A percentile compares a stretch with the other conserved stretches of the same genome.
Conservation (phyloP, 805 yeast species). For the Candida boleticola region DNA sequence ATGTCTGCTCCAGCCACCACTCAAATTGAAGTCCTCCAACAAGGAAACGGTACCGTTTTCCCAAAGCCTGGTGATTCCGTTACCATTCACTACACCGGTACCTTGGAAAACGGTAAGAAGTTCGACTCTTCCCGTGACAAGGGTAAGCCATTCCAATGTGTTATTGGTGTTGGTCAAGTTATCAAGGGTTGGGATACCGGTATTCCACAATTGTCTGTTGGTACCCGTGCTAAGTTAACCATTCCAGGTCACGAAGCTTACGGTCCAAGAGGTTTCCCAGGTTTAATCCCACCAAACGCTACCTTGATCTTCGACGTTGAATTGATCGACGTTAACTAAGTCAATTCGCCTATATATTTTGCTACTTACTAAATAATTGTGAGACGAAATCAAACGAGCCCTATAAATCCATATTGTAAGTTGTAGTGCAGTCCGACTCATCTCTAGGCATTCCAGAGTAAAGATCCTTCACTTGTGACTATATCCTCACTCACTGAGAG, state of each 20-base stretch:
- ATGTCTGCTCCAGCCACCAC: slow-evolving; percentile 43
- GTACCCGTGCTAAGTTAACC: slow-evolving; percentile 89
- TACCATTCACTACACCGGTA: slow-evolving; percentile 94
- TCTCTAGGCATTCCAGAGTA: slow-evolving; percentile 12
- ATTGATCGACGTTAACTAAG: slow-evolving; percentile 55
- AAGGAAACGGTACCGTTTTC: slow-evolving; percentile 83
- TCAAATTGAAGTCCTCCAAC: slow-evolving; percentile 41
- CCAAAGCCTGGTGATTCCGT: slow-evolving; percentile 87
- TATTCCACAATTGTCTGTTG: slow-evolving; percentile 87
- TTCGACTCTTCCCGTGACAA: slow-evolving; percentile 95
- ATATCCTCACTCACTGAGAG: slow-evolving; percentile 22
- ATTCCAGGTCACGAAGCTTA: slow-evolving; percentile 93
- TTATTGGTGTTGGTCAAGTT: slow-evolving; percentile 94
- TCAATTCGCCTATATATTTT: no score
- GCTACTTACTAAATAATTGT: no score
- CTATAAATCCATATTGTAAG: neutral
- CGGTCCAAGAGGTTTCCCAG: slow-evolving; percentile 95
- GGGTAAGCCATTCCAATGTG: slow-evolving; percentile 91
- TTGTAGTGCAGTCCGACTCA: no score
- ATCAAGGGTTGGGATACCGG: slow-evolving; percentile 97
- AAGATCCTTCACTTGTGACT: slow-evolving; percentile 12
- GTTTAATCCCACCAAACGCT: slow-evolving; percentile 94
- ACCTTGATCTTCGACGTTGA: slow-evolving; percentile 87
- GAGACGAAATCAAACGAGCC: no score
- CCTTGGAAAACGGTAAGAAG: slow-evolving; percentile 91